These are phyloP conservation scores for Thraustotheca clavata DNA, from an alignment of 352 stramenopile species.

Conservation along the genomic window DNA sequence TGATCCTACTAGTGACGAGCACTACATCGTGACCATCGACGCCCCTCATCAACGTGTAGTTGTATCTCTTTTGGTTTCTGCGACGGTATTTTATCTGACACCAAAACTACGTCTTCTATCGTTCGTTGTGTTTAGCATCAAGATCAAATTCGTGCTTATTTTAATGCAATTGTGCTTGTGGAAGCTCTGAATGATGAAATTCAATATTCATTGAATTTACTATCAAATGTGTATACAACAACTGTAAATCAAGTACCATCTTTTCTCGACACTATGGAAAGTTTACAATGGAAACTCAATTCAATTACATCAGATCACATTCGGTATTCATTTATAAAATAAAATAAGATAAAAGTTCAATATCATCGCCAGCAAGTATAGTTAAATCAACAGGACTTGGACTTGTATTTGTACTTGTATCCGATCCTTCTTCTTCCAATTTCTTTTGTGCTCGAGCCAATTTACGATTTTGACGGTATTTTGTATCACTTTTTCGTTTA, in stretches of 20 bases:
- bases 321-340: no score
- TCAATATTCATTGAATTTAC: no score
- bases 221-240: background rate
- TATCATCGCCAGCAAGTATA: slow-evolving; percentile 2
- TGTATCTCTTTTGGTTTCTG: slow-evolving; percentile 1
- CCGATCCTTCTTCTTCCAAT: background rate
- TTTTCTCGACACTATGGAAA: slow-evolving; percentile 8
- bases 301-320: no score
- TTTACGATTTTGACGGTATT: slow-evolving; percentile 11
- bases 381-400: background rate
- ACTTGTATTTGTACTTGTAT: background rate
- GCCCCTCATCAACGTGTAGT: slow-evolving; percentile 33
- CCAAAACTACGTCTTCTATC: background rate
- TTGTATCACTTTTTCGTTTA: slow-evolving; percentile 19
- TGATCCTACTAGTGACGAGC: slow-evolving; percentile 47
- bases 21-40: slow-evolving; percentile 42
- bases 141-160: slow-evolving; percentile 67
- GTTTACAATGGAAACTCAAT: slow-evolving; percentile 5
- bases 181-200: slow-evolving; percentile 23
- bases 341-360: slow-evolving; percentile 17
- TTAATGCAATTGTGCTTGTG: slow-evolving; percentile 51
- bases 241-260: background rate
- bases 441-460: slow-evolving; percentile 4
- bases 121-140: slow-evolving; percentile 24
- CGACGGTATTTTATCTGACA: background rate